Conservation (phyloP, 106 monocot genomes). For the Triglochin maritima region DNA sequence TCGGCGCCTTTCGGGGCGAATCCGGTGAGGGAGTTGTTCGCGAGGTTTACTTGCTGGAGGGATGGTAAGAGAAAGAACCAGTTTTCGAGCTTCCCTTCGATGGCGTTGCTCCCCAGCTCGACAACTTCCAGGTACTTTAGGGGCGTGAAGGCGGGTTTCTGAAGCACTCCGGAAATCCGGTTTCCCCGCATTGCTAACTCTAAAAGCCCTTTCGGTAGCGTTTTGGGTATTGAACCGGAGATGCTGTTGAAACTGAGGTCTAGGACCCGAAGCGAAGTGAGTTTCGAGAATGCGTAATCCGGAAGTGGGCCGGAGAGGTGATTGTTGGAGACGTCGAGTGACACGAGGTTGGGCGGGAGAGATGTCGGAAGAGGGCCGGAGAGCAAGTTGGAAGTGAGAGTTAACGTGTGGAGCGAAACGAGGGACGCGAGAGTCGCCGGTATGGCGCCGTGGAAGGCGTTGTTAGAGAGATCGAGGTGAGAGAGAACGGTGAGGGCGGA, state of each 20-base stretch:
- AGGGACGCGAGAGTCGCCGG: constrained; percentile 18
- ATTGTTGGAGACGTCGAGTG: constrained; percentile 37
- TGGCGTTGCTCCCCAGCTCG: constrained; percentile 36
- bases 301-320: constrained; percentile 32
- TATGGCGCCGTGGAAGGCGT: constrained; percentile 35
- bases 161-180: constrained; percentile 20
- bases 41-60: constrained; percentile 49
- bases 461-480: constrained; percentile 36
- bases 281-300: background rate
- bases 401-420: constrained; percentile 21
- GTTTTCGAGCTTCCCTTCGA: constrained; percentile 30
- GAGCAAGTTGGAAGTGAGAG: constrained; percentile 35
- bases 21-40: constrained; percentile 39
- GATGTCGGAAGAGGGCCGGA: constrained; percentile 28
- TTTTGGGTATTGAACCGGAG: constrained; percentile 15
- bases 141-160: constrained; percentile 13
- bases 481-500: constrained; percentile 32
- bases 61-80: constrained; percentile 55
- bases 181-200: constrained; percentile 39
- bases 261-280: constrained; percentile 13
- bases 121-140: constrained; percentile 28
- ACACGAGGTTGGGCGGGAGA: constrained; percentile 16
- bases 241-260: constrained; percentile 44
- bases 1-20: constrained; percentile 2
- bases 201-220: constrained; percentile 35